Evolutionary conservation across 345 rosid species (phyloP).

Genomic region (Pistacia atlantica): DNA sequence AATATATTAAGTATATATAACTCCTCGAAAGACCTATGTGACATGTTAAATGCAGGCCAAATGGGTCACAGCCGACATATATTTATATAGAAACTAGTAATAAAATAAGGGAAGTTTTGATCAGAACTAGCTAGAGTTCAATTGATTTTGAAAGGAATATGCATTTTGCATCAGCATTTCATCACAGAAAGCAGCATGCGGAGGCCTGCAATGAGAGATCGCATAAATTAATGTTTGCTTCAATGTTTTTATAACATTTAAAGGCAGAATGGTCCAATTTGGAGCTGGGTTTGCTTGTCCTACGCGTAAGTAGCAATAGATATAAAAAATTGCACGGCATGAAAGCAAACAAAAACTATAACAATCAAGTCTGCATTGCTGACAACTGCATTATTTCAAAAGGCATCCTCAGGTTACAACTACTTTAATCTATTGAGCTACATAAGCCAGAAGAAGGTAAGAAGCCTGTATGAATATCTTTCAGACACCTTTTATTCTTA

Average conservation of each 20-base stretch:
- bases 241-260: background rate
- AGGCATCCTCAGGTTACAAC: conserved; percentile 8
- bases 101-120: background rate
- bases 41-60: background rate
- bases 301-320: no score
- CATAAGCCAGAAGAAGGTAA: conserved; percentile 21
- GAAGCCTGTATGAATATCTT: conserved; percentile 6
- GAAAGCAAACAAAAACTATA: background rate
- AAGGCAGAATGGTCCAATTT: background rate
- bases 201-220: background rate
- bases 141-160: background rate
- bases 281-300: background rate
- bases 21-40: background rate
- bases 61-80: background rate
- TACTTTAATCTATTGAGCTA: conserved; percentile 3
- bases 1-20: no score
- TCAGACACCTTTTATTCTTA: background rate
- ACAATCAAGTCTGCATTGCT: conserved; percentile 1
- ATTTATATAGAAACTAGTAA: no score
- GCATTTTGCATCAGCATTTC: conserved; percentile 5
- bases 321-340: background rate
- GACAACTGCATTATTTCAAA: conserved; percentile 13
- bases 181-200: background rate
- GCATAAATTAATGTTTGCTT: background rate
- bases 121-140: background rate